A percentile compares a stretch with the other conserved stretches of the same genome.
Conservation (phyloP, 2,329 filamentous ascomycete species). For the Aureobasidium sp. region DNA sequence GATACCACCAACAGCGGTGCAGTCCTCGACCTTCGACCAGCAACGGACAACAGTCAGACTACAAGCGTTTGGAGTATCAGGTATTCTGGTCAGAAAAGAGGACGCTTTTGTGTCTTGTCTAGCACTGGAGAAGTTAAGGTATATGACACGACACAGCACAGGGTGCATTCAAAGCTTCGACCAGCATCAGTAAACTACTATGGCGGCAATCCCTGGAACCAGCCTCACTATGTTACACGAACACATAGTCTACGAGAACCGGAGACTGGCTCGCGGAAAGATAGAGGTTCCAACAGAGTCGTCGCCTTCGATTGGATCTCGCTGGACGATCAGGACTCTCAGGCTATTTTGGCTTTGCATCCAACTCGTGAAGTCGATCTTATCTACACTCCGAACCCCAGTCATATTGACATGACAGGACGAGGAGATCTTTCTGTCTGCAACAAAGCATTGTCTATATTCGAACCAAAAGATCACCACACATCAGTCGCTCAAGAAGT, state of each 20-base stretch:
- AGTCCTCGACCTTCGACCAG: constrained; percentile 52
- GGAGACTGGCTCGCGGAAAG: constrained; percentile 40
- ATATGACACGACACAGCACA: constrained; percentile 49
- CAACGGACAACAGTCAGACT: constrained; percentile 43
- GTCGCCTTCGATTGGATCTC: constrained; percentile 57
- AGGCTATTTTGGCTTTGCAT: constrained; percentile 47
- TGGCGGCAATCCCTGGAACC: constrained; percentile 34
- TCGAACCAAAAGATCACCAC: constrained; percentile 8
- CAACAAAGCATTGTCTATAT: constrained; percentile 12
- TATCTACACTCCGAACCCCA: constrained; percentile 39
- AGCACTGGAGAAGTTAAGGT: constrained; percentile 54
- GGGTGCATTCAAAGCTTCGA: constrained; percentile 21
- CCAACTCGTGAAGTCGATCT: constrained; percentile 46
- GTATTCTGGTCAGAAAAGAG: constrained; percentile 52
- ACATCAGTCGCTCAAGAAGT: constrained; percentile 15
- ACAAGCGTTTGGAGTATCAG: constrained; percentile 56
- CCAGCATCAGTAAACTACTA: constrained; percentile 22
- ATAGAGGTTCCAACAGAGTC: constrained; percentile 38
- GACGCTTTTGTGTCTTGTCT: constrained; percentile 52
- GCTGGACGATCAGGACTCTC: constrained; percentile 39
- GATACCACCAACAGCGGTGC: constrained; percentile 51
- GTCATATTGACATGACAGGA: constrained; percentile 38
- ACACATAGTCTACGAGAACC: constrained; percentile 39
- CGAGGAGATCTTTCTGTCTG: constrained; percentile 34
- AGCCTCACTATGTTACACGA: constrained; percentile 39